phyloP scores from a whole-genome alignment of 2,329 filamentous ascomycete species.

The Dichotomopilus funicola region DNA sequence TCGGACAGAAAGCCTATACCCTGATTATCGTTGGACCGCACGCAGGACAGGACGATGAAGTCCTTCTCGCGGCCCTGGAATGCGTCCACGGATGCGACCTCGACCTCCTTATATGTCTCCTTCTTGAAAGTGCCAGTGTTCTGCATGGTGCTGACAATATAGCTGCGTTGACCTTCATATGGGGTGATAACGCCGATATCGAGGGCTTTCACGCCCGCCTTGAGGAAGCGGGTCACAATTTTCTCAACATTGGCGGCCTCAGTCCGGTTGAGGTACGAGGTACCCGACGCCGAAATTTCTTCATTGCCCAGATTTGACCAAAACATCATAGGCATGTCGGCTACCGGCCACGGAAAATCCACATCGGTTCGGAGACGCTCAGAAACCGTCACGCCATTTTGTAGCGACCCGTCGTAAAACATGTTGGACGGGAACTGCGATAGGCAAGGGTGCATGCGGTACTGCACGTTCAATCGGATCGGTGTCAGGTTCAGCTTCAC shows the following conservation, averaged over 20 bases:
- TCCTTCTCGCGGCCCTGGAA: slow-evolving; percentile 99
- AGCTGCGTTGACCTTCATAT: slow-evolving; percentile 96
- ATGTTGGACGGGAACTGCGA: slow-evolving; percentile 98
- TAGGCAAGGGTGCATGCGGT: slow-evolving; percentile 97
- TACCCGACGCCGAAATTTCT: slow-evolving; percentile 95
- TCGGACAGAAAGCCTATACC: slow-evolving; percentile 98
- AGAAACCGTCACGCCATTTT: slow-evolving; percentile 90
- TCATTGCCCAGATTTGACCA: slow-evolving; percentile 98
- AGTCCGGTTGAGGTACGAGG: slow-evolving; percentile 95
- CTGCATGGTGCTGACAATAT: slow-evolving; percentile 99
- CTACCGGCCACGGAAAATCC: slow-evolving; percentile 95
- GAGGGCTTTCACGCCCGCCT: slow-evolving; percentile 87
- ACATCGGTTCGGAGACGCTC: slow-evolving; percentile 86
- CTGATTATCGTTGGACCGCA: slow-evolving; percentile 97
- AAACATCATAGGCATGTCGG: slow-evolving; percentile 98
- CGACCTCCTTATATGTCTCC: slow-evolving; percentile 96
- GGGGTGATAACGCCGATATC: slow-evolving; percentile 98
- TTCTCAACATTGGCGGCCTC: slow-evolving; percentile 98
- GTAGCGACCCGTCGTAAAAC: slow-evolving; percentile 97
- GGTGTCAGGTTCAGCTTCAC: slow-evolving; percentile 86
- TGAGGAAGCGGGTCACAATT: slow-evolving; percentile 97
- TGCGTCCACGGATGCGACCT: slow-evolving; percentile 95
- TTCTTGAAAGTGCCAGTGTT: slow-evolving; percentile 96
- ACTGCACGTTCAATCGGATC: slow-evolving; percentile 92
- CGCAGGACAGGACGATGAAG: slow-evolving; percentile 95